Percentiles rank a stretch among this genome's conserved stretches.
phyloP scores from a whole-genome alignment of 2,329 filamentous ascomycete genomes.

The Phaeosphaeria sp. region DNA sequence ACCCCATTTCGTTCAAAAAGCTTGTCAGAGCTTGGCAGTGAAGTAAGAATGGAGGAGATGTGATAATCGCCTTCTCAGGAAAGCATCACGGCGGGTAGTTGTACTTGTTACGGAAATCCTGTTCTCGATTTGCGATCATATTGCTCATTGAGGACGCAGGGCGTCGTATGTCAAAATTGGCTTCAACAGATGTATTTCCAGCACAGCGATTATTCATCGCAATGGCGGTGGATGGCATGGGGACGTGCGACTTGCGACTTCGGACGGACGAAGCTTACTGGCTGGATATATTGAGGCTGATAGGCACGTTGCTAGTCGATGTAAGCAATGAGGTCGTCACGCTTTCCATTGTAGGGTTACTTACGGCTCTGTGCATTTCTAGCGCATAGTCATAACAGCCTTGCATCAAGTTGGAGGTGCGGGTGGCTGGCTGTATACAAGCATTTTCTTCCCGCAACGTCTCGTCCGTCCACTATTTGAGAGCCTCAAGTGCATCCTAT shows the following conservation, averaged over 20 bases:
- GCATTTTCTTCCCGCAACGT: neutral
- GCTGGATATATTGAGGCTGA: neutral
- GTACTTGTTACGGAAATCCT: neutral
- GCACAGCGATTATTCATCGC: conserved; percentile 13
- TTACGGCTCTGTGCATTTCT: neutral
- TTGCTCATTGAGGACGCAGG: neutral
- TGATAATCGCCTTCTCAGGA: neutral
- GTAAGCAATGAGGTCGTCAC: conserved; percentile 3
- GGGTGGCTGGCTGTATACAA: neutral
- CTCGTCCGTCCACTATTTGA: neutral
- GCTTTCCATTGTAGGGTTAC: neutral
- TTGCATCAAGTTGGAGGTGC: neutral
- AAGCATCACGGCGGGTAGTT: neutral
- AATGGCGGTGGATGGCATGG: conserved; percentile 5
- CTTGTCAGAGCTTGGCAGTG: neutral
- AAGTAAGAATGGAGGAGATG: neutral
- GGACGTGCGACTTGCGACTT: neutral
- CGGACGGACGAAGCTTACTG: neutral
- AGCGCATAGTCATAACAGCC: neutral
- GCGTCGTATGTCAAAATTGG: neutral
- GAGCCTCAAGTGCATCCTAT: neutral
- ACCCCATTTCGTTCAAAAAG: conserved; percentile 5
- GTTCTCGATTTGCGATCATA: neutral
- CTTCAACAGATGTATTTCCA: conserved; percentile 1
- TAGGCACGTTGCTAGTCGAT: neutral